Evolutionary conservation across 345 rosid species (phyloP).

Genomic region (Lenwebbia sp.): DNA sequence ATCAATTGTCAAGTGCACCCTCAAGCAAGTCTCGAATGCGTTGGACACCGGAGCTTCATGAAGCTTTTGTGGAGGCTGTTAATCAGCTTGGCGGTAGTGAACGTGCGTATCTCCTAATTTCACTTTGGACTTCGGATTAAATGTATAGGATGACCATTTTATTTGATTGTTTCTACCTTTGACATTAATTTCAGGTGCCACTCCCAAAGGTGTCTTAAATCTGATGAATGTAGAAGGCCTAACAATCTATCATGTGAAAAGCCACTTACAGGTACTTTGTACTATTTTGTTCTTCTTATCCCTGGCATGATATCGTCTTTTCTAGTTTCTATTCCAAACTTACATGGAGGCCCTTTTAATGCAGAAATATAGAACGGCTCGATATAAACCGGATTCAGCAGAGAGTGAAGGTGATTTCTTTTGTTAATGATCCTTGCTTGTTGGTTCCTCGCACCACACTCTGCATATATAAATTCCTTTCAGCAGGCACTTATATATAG

Average conservation of each 20-base stretch:
- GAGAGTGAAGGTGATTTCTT: slow-evolving; percentile 28
- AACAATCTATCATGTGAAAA: slow-evolving; percentile 96
- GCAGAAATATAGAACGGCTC: slow-evolving; percentile 96
- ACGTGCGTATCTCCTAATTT: slow-evolving; percentile 34
- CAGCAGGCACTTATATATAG: not conserved
- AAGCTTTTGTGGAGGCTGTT: slow-evolving; percentile 86
- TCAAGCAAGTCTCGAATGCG: slow-evolving; percentile 70
- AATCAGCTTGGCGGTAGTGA: slow-evolving; percentile 86
- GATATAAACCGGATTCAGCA: slow-evolving; percentile 65
- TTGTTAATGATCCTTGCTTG: not conserved
- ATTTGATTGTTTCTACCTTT: not conserved
- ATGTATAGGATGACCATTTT: not conserved
- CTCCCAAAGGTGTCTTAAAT: slow-evolving; percentile 85
- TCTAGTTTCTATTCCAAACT: not conserved
- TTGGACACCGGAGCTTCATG: slow-evolving; percentile 97
- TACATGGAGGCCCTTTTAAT: not conserved
- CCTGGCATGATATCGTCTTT: not conserved
- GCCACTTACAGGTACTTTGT: slow-evolving; percentile 75
- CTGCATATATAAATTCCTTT: not conserved
- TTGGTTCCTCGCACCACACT: not conserved
- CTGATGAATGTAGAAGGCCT: slow-evolving; percentile 66
- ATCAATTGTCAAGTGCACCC: slow-evolving; percentile 20
- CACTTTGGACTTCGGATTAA: not conserved
- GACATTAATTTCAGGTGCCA: slow-evolving; percentile 55
- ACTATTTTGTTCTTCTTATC: not conserved